phyloP scores from a whole-genome alignment of 805 yeast genomes.

The Ogataea populi-albae region DNA sequence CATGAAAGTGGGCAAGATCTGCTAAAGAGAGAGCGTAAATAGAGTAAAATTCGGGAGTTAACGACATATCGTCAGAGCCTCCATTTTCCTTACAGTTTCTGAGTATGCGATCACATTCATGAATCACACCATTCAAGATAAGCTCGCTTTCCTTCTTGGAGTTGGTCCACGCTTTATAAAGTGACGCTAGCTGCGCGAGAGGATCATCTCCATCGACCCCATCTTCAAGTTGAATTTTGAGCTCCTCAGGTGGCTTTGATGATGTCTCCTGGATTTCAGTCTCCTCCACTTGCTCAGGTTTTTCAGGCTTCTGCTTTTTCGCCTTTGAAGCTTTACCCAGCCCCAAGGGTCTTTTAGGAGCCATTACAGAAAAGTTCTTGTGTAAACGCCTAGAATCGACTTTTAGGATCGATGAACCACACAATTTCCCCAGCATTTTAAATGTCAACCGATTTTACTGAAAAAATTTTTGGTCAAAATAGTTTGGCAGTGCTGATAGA shows the following conservation, averaged over 20 bases:
- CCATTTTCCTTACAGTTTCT: slow-evolving; percentile 40
- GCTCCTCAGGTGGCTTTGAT: slow-evolving; percentile 32
- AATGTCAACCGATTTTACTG: too few relatives aligned
- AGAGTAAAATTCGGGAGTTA: slow-evolving; percentile 59
- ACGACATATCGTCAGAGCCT: slow-evolving; percentile 26
- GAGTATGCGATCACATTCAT: slow-evolving; percentile 82
- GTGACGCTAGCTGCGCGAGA: slow-evolving; percentile 67
- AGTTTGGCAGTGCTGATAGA: too few relatives aligned
- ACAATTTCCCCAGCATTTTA: too few relatives aligned
- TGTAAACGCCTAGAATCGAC: too few relatives aligned
- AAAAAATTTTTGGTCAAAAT: too few relatives aligned
- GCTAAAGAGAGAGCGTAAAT: slow-evolving; percentile 72
- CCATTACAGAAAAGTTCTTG: slow-evolving; percentile 36
- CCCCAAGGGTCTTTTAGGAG: slow-evolving; percentile 61
- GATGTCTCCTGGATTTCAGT: slow-evolving; percentile 11
- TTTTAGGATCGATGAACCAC: too few relatives aligned
- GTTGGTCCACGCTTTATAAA: slow-evolving; percentile 62
- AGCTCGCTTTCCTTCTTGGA: slow-evolving; percentile 61
- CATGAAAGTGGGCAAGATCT: slow-evolving; percentile 58
- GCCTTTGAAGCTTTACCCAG: slow-evolving; percentile 55
- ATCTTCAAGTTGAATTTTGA: slow-evolving; percentile 66
- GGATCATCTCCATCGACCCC: slow-evolving; percentile 76
- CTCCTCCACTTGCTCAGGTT: slow-evolving; percentile 24
- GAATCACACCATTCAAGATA: slow-evolving; percentile 79
- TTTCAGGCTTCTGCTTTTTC: slow-evolving; percentile 38